These are phyloP conservation scores for Colletotrichum sp. DNA, from an alignment of 2,329 filamentous ascomycete species.

Conservation along the genomic window DNA sequence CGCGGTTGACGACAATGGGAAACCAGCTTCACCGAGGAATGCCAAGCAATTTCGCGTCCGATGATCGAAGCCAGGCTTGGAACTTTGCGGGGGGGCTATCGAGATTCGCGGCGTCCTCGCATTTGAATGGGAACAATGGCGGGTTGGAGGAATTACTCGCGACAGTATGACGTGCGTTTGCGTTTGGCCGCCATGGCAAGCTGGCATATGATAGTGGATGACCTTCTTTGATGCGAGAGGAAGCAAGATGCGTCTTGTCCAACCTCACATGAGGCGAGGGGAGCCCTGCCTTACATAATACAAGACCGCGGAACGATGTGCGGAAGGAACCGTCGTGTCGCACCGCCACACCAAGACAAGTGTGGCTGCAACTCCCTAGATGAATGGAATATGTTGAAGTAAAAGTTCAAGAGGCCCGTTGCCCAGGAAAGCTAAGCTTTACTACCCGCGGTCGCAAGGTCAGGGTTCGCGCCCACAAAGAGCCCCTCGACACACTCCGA, in stretches of 20 bases:
- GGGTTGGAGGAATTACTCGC: background rate
- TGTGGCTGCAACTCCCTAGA: background rate
- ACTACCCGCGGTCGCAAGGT: background rate
- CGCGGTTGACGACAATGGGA: background rate
- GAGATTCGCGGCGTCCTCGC: background rate
- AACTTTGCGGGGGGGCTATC: background rate
- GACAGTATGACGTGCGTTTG: background rate
- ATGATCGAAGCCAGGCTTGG: background rate
- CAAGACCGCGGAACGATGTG: background rate
- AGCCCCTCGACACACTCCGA: background rate
- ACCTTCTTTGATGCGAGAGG: background rate
- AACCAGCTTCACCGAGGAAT: background rate
- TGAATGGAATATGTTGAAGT: background rate
- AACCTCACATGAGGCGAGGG: background rate
- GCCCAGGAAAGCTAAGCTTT: constrained; percentile 10
- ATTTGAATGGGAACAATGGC: background rate
- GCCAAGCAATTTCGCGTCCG: background rate
- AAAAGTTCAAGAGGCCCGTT: background rate
- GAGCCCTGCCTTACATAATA: background rate
- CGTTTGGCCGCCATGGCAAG: background rate
- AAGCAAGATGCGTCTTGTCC: background rate
- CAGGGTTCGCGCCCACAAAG: background rate
- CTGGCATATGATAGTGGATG: background rate
- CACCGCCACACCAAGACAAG: background rate
- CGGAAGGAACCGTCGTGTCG: background rate